phyloP scores from a whole-genome alignment of 345 rosid species.

The Dipteronia dyeriana region DNA sequence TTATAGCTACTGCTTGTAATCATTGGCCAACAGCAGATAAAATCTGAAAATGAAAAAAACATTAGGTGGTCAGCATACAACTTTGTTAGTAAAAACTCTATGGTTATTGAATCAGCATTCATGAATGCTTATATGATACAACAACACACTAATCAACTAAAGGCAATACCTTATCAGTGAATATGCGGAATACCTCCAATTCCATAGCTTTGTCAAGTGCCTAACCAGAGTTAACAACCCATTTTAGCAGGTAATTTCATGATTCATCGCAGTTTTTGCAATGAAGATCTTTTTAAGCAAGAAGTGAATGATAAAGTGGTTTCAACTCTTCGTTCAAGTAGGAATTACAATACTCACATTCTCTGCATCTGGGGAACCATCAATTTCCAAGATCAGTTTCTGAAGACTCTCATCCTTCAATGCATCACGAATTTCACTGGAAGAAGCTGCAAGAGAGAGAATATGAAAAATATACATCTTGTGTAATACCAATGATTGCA shows the following conservation, averaged over 20 bases:
- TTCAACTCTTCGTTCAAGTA: slow-evolving; percentile 11
- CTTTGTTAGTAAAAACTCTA: neutral
- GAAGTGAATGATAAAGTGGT: neutral
- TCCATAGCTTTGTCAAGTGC: slow-evolving; percentile 63
- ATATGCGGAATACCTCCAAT: slow-evolving; percentile 43
- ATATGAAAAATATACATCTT: neutral
- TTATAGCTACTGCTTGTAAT: neutral
- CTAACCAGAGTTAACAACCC: slow-evolving; percentile 29
- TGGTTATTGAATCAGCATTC: neutral
- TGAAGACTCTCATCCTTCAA: slow-evolving; percentile 47
- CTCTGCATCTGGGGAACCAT: slow-evolving; percentile 45
- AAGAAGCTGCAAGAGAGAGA: slow-evolving; percentile 47
- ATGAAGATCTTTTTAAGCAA: neutral
- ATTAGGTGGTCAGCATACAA: neutral
- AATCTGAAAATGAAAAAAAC: slow-evolving; percentile 36
- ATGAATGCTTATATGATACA: neutral
- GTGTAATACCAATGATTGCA: neutral
- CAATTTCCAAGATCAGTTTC: slow-evolving; percentile 40
- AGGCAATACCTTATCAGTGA: slow-evolving; percentile 53
- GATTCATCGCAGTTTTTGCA: neutral
- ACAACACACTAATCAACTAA: neutral
- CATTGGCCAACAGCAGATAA: slow-evolving; percentile 32
- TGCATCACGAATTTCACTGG: slow-evolving; percentile 46
- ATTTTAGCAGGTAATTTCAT: slow-evolving; percentile 14
- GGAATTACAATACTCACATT: slow-evolving; percentile 37